These are phyloP conservation scores for Pichia terricola DNA, from an alignment of 1,139 yeast genomes.

Conservation along the genomic window DNA sequence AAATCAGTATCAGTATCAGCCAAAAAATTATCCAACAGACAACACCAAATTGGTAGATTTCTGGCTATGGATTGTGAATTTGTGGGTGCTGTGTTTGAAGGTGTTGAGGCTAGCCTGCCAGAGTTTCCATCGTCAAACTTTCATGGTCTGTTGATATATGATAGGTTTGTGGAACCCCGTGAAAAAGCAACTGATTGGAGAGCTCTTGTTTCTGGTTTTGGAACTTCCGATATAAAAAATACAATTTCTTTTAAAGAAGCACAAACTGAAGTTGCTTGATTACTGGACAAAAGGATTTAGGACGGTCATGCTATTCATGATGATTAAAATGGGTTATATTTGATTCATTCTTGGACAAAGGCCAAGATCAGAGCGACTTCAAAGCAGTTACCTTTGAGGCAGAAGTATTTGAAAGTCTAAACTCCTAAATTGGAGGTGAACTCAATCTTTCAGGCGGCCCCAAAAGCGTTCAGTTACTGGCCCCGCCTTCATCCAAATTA, in stretches of 20 bases:
- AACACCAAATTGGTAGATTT: slow-evolving; percentile 50
- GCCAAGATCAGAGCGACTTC: slow-evolving; percentile 67
- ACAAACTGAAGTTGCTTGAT: slow-evolving; percentile 42
- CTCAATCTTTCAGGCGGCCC: too few relatives aligned
- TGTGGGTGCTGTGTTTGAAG: slow-evolving; percentile 80
- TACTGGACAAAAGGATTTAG: slow-evolving; percentile 43
- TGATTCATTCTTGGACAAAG: slow-evolving; percentile 69
- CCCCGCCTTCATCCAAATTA: too few relatives aligned
- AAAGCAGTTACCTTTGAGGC: slow-evolving; percentile 46
- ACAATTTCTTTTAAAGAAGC: slow-evolving; percentile 65
- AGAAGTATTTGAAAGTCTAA: slow-evolving; percentile 47
- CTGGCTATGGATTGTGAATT: slow-evolving; percentile 89
- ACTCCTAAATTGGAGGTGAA: slow-evolving; percentile 69
- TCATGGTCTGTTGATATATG: slow-evolving; percentile 63
- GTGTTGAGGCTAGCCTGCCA: slow-evolving; percentile 63
- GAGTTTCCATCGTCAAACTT: slow-evolving; percentile 80
- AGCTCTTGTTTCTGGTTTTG: slow-evolving; percentile 88
- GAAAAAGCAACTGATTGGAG: slow-evolving; percentile 83
- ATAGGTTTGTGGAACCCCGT: slow-evolving; percentile 64
- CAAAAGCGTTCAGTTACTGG: too few relatives aligned
- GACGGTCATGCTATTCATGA: slow-evolving; percentile 84
- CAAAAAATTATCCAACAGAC: background rate
- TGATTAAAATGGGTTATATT: slow-evolving; percentile 58
- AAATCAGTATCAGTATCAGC: too few relatives aligned
- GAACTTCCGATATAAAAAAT: slow-evolving; percentile 54